Evolutionary conservation across 768 basidiomycete species (phyloP).

Genomic region (Crepidotus variabilis): DNA sequence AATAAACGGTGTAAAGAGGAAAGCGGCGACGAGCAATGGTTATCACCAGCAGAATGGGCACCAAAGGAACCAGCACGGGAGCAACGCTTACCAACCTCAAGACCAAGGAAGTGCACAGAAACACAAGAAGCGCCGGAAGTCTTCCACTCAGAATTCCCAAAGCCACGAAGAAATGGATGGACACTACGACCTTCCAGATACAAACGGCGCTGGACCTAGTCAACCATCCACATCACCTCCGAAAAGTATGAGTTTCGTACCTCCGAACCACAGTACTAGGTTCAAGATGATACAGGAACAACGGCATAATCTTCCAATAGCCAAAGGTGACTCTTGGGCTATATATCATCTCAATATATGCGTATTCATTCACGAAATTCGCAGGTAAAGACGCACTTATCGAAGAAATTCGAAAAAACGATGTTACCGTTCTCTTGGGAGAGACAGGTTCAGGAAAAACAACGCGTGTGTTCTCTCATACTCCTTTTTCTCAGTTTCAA

Average conservation of each 20-base stretch:
- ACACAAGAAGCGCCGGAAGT: constrained; percentile 31
- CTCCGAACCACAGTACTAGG: constrained; percentile 12
- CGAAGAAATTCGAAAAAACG: constrained; percentile 68
- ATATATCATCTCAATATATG: not conserved
- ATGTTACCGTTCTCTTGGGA: constrained; percentile 86
- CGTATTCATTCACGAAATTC: not conserved
- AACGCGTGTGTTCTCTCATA: constrained; percentile 69
- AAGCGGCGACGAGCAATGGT: not conserved
- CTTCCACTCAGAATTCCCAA: constrained; percentile 6
- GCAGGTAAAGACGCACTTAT: constrained; percentile 75
- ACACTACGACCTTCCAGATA: constrained; percentile 9
- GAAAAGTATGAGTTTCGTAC: not conserved
- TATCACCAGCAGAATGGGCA: not conserved
- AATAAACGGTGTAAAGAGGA: constrained; percentile 13
- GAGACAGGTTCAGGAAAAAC: constrained; percentile 99
- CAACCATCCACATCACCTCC: constrained; percentile 2
- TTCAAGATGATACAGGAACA: constrained; percentile 54
- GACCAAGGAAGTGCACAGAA: constrained; percentile 16
- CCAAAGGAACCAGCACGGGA: not conserved
- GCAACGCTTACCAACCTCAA: not conserved
- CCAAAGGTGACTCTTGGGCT: constrained; percentile 48
- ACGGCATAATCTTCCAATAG: constrained; percentile 72
- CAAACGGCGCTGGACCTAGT: constrained; percentile 22
- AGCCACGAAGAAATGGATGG: constrained; percentile 10
- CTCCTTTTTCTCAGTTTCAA: not conserved